These are phyloP conservation scores for Mortierella alpina DNA, from an alignment of 192 early-diverging fungal species.

Conservation along the genomic window DNA sequence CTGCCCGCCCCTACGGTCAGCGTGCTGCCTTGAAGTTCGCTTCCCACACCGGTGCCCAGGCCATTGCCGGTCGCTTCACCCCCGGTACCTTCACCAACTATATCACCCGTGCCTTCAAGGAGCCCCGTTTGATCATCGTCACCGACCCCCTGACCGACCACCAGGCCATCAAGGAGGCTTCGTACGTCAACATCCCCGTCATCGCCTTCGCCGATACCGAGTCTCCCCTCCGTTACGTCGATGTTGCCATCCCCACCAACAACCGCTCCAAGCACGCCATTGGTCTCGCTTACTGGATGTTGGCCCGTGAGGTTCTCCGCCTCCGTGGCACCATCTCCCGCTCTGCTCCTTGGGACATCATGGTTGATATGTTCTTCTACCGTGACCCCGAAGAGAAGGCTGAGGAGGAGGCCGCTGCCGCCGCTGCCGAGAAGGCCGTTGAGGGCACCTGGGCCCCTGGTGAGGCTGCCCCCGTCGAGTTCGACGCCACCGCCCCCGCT, in stretches of 20 bases:
- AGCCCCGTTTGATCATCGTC: conserved; percentile 97
- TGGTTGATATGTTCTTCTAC: conserved; percentile 99
- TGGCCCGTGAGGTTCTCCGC: conserved; percentile 98
- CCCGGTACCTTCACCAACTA: conserved; percentile 99
- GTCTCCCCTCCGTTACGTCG: conserved; percentile 93
- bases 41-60: conserved; percentile 97
- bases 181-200: conserved; percentile 99
- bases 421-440: conserved; percentile 55
- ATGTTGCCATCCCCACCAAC: conserved; percentile 99
- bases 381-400: conserved; percentile 96
- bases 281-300: conserved; percentile 97
- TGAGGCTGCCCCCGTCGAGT: conserved; percentile 68
- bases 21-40: conserved; percentile 99
- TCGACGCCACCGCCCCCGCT: conserved; percentile 24
- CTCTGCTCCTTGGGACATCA: conserved; percentile 90
- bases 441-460: conserved; percentile 52
- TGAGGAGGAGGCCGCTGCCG: conserved; percentile 87
- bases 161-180: conserved; percentile 99
- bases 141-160: conserved; percentile 98
- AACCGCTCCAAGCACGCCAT: conserved; percentile 99
- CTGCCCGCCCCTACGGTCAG: conserved; percentile 97
- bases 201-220: conserved; percentile 99
- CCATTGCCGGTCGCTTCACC: conserved; percentile 99
- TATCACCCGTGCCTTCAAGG: conserved; percentile 99
- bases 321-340: conserved; percentile 93